Percentiles rank a stretch among this genome's conserved stretches.
These are phyloP conservation scores for Talaromyces adpressus DNA, from an alignment of 495 filamentous ascomycete genomes.

Conservation along the genomic window DNA sequence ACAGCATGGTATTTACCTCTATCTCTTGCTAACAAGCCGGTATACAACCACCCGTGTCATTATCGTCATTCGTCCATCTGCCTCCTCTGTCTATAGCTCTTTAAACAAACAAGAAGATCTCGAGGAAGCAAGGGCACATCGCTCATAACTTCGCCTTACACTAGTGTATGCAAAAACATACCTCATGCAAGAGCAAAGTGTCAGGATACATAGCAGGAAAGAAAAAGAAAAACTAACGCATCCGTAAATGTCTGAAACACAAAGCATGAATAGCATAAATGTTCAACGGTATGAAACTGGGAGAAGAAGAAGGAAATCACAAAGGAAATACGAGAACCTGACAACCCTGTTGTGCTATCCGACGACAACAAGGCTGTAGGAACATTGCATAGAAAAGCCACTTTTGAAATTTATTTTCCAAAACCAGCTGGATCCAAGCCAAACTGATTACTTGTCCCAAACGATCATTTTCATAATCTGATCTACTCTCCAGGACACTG, in stretches of 20 bases:
- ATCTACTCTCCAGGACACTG: not conserved
- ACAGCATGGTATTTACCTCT: slow-evolving; percentile 27
- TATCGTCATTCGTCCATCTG: slow-evolving; percentile 16
- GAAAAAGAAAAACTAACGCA: slow-evolving; percentile 21
- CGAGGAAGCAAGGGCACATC: slow-evolving; percentile 23
- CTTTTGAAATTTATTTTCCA: slow-evolving; percentile 9
- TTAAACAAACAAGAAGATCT: slow-evolving; percentile 20
- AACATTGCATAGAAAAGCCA: slow-evolving; percentile 8
- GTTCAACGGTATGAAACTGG: slow-evolving; percentile 7
- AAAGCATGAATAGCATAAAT: slow-evolving; percentile 8
- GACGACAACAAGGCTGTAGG: not conserved
- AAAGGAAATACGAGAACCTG: slow-evolving; percentile 8
- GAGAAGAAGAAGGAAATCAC: slow-evolving; percentile 6
- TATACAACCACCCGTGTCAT: slow-evolving; percentile 26
- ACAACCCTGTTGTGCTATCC: not conserved
- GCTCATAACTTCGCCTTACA: slow-evolving; percentile 20
- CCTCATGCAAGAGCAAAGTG: slow-evolving; percentile 38
- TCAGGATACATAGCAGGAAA: slow-evolving; percentile 31
- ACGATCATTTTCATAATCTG: not conserved
- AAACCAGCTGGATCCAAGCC: slow-evolving; percentile 11
- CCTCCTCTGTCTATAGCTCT: slow-evolving; percentile 11
- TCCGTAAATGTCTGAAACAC: slow-evolving; percentile 32
- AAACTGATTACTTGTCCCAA: slow-evolving; percentile 7
- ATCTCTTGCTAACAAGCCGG: slow-evolving; percentile 25
- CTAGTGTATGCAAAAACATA: slow-evolving; percentile 32